phyloP scores from a whole-genome alignment of 2,329 filamentous ascomycete species.

The Fusarium vanettenii region DNA sequence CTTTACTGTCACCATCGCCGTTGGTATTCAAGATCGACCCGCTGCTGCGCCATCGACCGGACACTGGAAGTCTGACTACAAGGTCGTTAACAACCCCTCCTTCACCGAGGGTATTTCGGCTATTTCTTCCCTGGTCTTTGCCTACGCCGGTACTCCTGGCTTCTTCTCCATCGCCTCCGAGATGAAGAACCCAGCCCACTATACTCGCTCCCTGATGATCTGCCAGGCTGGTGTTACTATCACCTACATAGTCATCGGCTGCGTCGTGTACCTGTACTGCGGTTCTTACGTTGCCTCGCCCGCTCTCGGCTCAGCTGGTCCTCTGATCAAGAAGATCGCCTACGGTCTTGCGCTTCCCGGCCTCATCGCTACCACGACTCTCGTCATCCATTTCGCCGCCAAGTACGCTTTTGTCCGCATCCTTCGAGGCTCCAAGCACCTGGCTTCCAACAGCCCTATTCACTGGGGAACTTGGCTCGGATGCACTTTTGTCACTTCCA shows the following conservation, averaged over 20 bases:
- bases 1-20: conserved; percentile 38
- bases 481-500: conserved; percentile 40
- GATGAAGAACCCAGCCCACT: conserved; percentile 47
- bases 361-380: conserved; percentile 42
- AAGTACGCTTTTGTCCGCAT: conserved; percentile 34
- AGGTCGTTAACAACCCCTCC: conserved; percentile 44
- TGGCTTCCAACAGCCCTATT: conserved; percentile 41
- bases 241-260: conserved; percentile 49
- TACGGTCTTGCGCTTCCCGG: conserved; percentile 53
- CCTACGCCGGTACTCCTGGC: conserved; percentile 51
- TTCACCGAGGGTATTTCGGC: conserved; percentile 49
- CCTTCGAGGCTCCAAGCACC: conserved; percentile 46
- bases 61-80: conserved; percentile 47
- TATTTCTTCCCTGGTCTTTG: conserved; percentile 50
- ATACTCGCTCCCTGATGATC: conserved; percentile 41
- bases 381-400: conserved; percentile 42
- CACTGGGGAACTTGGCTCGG: conserved; percentile 49
- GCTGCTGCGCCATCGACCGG: conserved; percentile 28
- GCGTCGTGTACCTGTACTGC: conserved; percentile 59
- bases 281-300: conserved; percentile 60
- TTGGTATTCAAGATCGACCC: conserved; percentile 34
- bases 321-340: conserved; percentile 55
- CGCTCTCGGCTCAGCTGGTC: conserved; percentile 58
- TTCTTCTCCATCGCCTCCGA: conserved; percentile 49
- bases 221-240: conserved; percentile 45